These are phyloP conservation scores for Exophiala sp. DNA, from an alignment of 2,329 filamentous ascomycete species.

Conservation along the genomic window DNA sequence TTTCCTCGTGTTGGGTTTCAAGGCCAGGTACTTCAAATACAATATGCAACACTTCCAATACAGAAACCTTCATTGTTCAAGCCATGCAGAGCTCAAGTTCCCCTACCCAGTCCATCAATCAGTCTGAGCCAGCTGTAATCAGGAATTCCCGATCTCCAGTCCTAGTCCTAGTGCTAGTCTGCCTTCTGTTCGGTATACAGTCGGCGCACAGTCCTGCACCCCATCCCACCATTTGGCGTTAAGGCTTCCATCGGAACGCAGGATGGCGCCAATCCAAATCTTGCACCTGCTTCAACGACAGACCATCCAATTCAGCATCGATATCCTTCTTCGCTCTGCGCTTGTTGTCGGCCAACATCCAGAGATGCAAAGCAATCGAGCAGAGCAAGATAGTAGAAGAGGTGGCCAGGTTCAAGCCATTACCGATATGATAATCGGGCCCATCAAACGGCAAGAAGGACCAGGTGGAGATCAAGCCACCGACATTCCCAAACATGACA, in stretches of 20 bases:
- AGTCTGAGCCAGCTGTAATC: no score
- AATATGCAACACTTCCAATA: no score
- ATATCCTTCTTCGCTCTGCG: constrained; percentile 50
- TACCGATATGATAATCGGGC: constrained; percentile 64
- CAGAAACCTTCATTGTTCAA: no score
- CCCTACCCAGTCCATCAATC: no score
- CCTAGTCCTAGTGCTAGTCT: no score
- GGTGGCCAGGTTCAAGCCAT: constrained; percentile 63
- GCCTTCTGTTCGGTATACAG: no score
- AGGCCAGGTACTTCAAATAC: no score
- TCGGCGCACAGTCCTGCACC: background rate
- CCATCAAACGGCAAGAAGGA: constrained; percentile 57
- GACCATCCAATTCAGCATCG: constrained; percentile 51
- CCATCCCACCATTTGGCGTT: background rate
- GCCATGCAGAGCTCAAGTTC: no score
- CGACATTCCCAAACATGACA: constrained; percentile 69
- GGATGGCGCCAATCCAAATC: constrained; percentile 64
- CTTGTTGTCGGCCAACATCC: constrained; percentile 60
- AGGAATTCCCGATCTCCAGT: no score
- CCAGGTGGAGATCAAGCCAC: constrained; percentile 62
- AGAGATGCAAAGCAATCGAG: constrained; percentile 47
- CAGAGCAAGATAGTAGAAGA: constrained; percentile 52
- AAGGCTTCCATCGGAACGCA: constrained; percentile 55
- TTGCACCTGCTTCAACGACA: constrained; percentile 50
- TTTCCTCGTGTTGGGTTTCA: no score